Evolutionary conservation across 371 early-diverging fungal genomes (phyloP).

Genomic region (Homolaphlyctis polyrhiza): DNA sequence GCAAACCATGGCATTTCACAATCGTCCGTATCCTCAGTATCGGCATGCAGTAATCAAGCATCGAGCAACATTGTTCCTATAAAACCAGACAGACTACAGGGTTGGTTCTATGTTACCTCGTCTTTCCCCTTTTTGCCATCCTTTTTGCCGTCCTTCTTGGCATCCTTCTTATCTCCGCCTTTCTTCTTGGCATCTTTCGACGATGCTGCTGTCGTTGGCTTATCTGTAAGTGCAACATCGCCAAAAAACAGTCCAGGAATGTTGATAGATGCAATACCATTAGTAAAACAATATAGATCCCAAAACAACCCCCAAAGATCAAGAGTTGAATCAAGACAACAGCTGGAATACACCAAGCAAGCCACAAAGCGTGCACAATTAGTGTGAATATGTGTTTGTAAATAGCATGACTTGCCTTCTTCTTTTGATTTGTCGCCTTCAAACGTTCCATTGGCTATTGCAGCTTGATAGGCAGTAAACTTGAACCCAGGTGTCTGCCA

Average conservation of each 20-base stretch:
- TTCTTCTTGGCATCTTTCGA: conserved; percentile 22
- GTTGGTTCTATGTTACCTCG: no score
- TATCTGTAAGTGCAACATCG: no score
- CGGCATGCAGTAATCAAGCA: neutral
- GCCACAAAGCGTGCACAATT: no score
- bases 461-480: conserved; percentile 15
- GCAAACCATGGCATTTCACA: neutral
- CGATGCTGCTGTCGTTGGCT: conserved; percentile 19
- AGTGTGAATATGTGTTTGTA: no score
- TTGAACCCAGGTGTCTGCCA: conserved; percentile 48
- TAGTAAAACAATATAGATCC: no score
- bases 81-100: neutral
- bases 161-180: conserved; percentile 20
- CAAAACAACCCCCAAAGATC: no score
- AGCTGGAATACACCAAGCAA: no score
- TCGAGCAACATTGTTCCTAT: neutral
- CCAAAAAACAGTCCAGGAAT: no score
- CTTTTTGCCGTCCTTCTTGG: conserved; percentile 25
- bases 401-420: conserved; percentile 6
- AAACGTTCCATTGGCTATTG: neutral
- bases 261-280: no score
- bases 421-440: conserved; percentile 6
- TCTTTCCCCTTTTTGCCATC: conserved; percentile 25
- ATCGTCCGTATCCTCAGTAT: neutral
- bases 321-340: no score